Evolutionary conservation across 495 filamentous ascomycete genomes (phyloP).

Genomic region (Neurospora sp.): DNA sequence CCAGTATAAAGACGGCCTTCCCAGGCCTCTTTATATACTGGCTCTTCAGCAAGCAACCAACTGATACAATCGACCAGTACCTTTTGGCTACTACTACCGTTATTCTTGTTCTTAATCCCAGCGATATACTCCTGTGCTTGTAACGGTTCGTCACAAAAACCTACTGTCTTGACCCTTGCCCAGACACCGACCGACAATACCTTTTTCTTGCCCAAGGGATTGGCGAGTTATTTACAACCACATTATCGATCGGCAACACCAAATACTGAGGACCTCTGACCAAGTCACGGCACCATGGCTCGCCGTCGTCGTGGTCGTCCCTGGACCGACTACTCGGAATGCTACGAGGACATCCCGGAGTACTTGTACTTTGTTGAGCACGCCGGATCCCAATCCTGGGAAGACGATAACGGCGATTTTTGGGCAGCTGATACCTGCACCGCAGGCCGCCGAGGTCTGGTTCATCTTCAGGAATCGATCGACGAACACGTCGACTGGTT

Average conservation of each 20-base stretch:
- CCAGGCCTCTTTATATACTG: too few species aligned
- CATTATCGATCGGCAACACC: neutral
- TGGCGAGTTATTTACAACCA: neutral
- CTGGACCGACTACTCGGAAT: neutral
- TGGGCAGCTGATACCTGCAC: neutral
- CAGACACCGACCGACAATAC: neutral
- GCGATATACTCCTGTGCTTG: too few species aligned
- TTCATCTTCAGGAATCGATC: neutral
- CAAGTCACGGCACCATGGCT: neutral
- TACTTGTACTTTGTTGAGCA: neutral
- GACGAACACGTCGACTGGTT: neutral
- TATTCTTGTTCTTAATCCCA: too few species aligned
- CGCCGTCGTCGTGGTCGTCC: neutral
- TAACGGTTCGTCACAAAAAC: too few species aligned
- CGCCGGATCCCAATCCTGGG: neutral
- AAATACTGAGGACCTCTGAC: neutral
- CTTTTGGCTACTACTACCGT: too few species aligned
- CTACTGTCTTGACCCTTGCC: neutral
- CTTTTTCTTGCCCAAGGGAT: neutral
- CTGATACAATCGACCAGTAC: too few species aligned
- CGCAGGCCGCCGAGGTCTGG: neutral
- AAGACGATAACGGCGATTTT: neutral
- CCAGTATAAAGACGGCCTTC: too few species aligned
- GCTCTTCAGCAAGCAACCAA: too few species aligned
- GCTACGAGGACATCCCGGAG: neutral